These are phyloP conservation scores for Solanum corneliomulleri DNA, from an alignment of 257 asterid species.

Conservation along the genomic window DNA sequence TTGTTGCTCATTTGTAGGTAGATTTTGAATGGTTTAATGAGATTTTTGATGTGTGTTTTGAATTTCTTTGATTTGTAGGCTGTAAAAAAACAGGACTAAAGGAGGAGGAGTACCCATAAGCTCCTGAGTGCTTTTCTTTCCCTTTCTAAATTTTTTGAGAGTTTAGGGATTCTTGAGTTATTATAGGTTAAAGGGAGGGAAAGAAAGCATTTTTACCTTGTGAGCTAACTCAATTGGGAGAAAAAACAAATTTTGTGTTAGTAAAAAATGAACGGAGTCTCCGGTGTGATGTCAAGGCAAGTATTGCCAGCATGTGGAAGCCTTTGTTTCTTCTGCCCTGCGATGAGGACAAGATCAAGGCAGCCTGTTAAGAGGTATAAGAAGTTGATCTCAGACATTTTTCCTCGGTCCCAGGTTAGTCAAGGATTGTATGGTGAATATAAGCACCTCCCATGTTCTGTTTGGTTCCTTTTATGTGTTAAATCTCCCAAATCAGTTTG, in stretches of 20 bases:
- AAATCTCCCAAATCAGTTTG: neutral
- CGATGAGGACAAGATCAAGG: slow-evolving; percentile 83
- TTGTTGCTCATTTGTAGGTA: neutral
- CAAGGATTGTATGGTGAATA: neutral
- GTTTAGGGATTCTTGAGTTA: slow-evolving; percentile 10
- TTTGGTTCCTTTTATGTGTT: neutral
- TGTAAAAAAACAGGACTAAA: neutral
- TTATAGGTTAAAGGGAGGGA: slow-evolving; percentile 46
- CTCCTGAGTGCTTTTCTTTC: slow-evolving; percentile 44
- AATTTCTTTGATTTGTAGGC: neutral
- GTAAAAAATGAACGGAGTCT: slow-evolving; percentile 53
- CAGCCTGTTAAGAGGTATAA: slow-evolving; percentile 99
- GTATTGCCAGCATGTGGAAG: slow-evolving; percentile 85
- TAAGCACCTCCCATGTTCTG: neutral
- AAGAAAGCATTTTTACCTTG: slow-evolving; percentile 27
- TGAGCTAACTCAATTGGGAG: slow-evolving; percentile 8
- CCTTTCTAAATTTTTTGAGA: slow-evolving; percentile 34
- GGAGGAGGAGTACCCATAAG: slow-evolving; percentile 33
- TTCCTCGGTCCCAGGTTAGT: slow-evolving; percentile 78
- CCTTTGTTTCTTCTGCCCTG: slow-evolving; percentile 94
- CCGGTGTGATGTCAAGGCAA: slow-evolving; percentile 92
- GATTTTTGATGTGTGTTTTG: slow-evolving; percentile 19
- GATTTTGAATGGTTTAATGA: slow-evolving; percentile 12
- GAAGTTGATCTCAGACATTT: slow-evolving; percentile 87
- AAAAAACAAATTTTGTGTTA: neutral